These are phyloP conservation scores for Limnanthes douglasii DNA, from an alignment of 345 rosid species.

Conservation along the genomic window DNA sequence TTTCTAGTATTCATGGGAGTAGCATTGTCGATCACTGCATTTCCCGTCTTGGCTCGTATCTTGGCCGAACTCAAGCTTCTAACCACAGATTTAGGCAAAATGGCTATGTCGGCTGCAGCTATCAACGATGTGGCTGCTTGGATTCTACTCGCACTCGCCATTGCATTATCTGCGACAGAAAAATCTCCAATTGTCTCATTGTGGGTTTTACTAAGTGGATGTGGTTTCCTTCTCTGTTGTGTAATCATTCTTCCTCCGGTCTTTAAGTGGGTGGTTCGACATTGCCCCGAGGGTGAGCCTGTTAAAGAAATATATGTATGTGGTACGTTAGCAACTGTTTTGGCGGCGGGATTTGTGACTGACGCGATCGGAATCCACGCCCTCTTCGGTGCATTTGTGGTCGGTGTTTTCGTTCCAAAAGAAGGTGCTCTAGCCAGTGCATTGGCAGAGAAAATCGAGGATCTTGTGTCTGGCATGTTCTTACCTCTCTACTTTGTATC, in stretches of 20 bases:
- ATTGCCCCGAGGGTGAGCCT: constrained; percentile 70
- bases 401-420: constrained; percentile 56
- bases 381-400: constrained; percentile 65
- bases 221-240: constrained; percentile 28
- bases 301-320: constrained; percentile 57
- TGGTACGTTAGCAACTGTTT: constrained; percentile 32
- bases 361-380: constrained; percentile 69
- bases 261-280: constrained; percentile 40
- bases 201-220: constrained; percentile 58
- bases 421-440: constrained; percentile 58
- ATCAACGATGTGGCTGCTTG: constrained; percentile 72
- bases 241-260: constrained; percentile 21
- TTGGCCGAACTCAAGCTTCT: constrained; percentile 75
- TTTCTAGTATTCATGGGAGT: constrained; percentile 85
- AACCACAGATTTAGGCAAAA: constrained; percentile 60
- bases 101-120: constrained; percentile 78
- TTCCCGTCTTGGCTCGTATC: constrained; percentile 75
- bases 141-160: constrained; percentile 73
- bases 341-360: constrained; percentile 47
- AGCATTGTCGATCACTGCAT: constrained; percentile 68
- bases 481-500: constrained; percentile 68
- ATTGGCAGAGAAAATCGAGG: constrained; percentile 63
- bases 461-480: constrained; percentile 61
- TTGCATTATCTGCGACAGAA: constrained; percentile 42
- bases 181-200: constrained; percentile 40